Evolutionary conservation across 805 yeast species (phyloP).

Genomic region (Cyberlindnera amylophila): DNA sequence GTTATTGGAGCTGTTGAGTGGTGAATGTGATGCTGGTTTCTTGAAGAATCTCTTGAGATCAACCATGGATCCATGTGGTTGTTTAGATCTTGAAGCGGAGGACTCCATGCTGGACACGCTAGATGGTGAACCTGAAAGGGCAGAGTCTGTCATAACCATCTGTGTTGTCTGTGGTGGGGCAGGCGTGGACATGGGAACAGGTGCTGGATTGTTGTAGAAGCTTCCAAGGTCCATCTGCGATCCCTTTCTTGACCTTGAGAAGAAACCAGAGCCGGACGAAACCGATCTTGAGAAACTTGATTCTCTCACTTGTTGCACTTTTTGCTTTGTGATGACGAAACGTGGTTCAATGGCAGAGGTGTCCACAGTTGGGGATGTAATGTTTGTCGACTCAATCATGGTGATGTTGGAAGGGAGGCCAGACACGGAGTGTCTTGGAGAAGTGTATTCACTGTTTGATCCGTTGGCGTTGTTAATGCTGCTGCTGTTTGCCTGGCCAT

Average conservation of each 20-base stretch:
- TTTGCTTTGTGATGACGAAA: conserved; percentile 77
- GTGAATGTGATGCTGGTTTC: conserved; percentile 32
- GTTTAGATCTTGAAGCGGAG: conserved; percentile 43
- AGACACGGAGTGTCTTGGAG: conserved; percentile 30
- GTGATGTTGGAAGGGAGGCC: conserved; percentile 38
- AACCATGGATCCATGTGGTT: conserved; percentile 71
- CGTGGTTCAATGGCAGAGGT: conserved; percentile 73
- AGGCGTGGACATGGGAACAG: conserved; percentile 7
- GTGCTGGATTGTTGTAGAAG: conserved; percentile 24
- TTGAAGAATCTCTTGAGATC: conserved; percentile 72
- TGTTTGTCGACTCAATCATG: conserved; percentile 52
- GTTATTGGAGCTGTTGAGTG: conserved; percentile 8
- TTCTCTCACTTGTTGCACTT: conserved; percentile 39
- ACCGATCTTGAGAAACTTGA: conserved; percentile 20
- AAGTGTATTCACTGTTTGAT: conserved; percentile 25
- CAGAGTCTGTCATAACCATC: background rate
- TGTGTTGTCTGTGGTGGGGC: background rate
- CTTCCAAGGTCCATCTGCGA: conserved; percentile 30
- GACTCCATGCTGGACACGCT: conserved; percentile 26
- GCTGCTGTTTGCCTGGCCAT: background rate
- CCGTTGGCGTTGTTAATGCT: conserved; percentile 45
- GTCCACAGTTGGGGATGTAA: conserved; percentile 65
- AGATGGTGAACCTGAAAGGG: conserved; percentile 26
- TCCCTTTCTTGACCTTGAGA: conserved; percentile 41
- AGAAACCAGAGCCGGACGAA: conserved; percentile 35